Percentiles rank a stretch among this genome's conserved stretches.
Conservation (phyloP, 345 rosid species). For the Eucalyptus viminalis region DNA sequence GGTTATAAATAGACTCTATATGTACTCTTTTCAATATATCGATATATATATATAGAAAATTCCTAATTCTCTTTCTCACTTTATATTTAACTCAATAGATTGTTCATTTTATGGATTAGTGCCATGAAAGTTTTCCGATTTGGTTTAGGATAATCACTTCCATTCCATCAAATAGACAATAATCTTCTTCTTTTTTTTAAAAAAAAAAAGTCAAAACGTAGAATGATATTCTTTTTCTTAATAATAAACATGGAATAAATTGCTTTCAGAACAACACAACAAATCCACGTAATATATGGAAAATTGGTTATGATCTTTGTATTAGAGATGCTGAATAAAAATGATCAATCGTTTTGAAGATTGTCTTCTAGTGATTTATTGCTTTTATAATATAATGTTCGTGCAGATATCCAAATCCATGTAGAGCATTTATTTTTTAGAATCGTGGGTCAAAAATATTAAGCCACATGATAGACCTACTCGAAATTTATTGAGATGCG, state of each 20-base stretch:
- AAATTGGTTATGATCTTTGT: background rate
- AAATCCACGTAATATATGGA: background rate
- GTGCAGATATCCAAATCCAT: background rate
- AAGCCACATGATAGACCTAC: background rate
- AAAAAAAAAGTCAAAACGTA: background rate
- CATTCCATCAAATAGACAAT: too few relatives aligned
- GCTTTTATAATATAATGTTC: background rate
- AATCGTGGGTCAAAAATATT: too few relatives aligned
- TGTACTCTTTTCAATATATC: too few relatives aligned
- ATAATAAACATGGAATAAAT: too few relatives aligned
- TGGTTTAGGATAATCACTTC: too few relatives aligned
- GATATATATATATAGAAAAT: too few relatives aligned
- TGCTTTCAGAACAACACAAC: background rate
- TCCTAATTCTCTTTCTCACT: too few relatives aligned
- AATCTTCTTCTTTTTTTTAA: too few relatives aligned
- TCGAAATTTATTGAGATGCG: background rate
- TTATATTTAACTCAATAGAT: too few relatives aligned
- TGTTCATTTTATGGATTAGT: background rate
- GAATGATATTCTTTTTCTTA: background rate
- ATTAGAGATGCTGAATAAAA: background rate
- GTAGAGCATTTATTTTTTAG: background rate
- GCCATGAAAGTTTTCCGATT: too few relatives aligned
- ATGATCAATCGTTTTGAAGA: background rate
- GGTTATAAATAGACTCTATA: too few relatives aligned
- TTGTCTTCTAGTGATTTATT: background rate